A percentile compares a stretch with the other conserved stretches of the same genome.
Evolutionary conservation across 768 basidiomycete species (phyloP).

Genomic region (Trichaptum fuscoviolaceum): DNA sequence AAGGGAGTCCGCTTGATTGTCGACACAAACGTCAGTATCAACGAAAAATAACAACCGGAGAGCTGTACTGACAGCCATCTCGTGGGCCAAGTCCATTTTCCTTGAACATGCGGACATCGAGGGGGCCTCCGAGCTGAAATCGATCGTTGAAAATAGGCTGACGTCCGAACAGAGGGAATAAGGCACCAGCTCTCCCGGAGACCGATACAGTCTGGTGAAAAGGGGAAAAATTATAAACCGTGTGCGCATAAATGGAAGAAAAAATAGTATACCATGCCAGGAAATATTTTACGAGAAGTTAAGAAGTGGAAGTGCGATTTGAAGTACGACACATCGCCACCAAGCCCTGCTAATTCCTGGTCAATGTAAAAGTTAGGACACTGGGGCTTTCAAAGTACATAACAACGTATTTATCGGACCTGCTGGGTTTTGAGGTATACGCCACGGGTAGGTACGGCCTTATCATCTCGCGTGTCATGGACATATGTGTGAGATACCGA

Average conservation of each 20-base stretch:
- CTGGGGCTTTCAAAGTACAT: not conserved
- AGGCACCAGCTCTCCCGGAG: slow-evolving; percentile 62
- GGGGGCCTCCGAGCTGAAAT: slow-evolving; percentile 90
- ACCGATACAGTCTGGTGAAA: slow-evolving; percentile 65
- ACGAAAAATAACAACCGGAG: not conserved
- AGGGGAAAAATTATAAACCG: not conserved
- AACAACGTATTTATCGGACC: not conserved
- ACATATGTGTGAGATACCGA: slow-evolving; percentile 74
- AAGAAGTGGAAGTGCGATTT: slow-evolving; percentile 68
- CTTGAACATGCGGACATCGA: slow-evolving; percentile 74
- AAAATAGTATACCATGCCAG: slow-evolving; percentile 49
- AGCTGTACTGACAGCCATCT: slow-evolving; percentile 53
- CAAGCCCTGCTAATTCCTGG: slow-evolving; percentile 69
- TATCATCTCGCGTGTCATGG: slow-evolving; percentile 72
- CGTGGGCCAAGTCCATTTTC: slow-evolving; percentile 72
- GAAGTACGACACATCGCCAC: slow-evolving; percentile 73
- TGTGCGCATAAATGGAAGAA: not conserved
- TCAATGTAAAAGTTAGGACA: slow-evolving; percentile 7
- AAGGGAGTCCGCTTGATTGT: slow-evolving; percentile 64
- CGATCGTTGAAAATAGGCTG: slow-evolving; percentile 71
- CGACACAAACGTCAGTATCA: not conserved
- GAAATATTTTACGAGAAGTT: slow-evolving; percentile 49
- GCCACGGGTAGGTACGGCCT: slow-evolving; percentile 57
- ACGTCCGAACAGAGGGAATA: slow-evolving; percentile 52
- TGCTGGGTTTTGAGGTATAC: slow-evolving; percentile 56